phyloP scores from a whole-genome alignment of 768 basidiomycete species.

The Leucosporidium creatinivorum region DNA sequence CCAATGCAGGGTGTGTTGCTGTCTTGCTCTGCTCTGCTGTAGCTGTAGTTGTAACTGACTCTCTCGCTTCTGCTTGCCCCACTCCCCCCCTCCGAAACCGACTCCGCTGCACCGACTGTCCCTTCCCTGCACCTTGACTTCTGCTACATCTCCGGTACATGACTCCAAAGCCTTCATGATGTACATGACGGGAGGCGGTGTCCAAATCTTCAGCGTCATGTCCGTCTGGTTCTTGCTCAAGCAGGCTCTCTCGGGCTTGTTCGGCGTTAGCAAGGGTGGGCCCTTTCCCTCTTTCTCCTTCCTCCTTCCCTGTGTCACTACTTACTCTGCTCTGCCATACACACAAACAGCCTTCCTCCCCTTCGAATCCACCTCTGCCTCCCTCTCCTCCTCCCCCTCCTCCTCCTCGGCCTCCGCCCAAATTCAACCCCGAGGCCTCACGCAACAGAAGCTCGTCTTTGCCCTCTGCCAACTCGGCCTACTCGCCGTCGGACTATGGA shows the following conservation, averaged over 20 bases:
- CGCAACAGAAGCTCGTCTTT: conserved; percentile 33
- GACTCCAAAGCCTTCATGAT: conserved; percentile 41
- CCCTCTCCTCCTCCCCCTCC: conserved; percentile 2
- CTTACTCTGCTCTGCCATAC: neutral
- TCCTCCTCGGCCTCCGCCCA: no score
- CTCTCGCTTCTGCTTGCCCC: neutral
- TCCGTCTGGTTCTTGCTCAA: conserved; percentile 36
- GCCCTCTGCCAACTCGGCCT: conserved; percentile 33
- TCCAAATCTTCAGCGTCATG: conserved; percentile 39
- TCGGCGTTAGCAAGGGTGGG: conserved; percentile 34
- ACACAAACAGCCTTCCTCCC: neutral
- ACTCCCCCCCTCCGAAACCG: no score
- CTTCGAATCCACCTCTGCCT: conserved; percentile 18
- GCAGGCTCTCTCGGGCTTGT: conserved; percentile 28
- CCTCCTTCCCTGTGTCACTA: neutral
- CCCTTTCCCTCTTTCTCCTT: neutral
- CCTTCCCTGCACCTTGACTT: no score
- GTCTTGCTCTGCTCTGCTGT: neutral
- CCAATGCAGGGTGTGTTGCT: conserved; percentile 35
- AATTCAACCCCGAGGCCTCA: no score
- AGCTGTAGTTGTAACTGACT: neutral
- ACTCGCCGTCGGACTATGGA: conserved; percentile 36
- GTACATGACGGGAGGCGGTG: conserved; percentile 37
- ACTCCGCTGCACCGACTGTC: neutral
- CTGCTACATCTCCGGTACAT: no score